A percentile compares a stretch with the other conserved stretches of the same genome.
Evolutionary conservation across 495 filamentous ascomycete species (phyloP).

Genomic region (Xylaria sp.): DNA sequence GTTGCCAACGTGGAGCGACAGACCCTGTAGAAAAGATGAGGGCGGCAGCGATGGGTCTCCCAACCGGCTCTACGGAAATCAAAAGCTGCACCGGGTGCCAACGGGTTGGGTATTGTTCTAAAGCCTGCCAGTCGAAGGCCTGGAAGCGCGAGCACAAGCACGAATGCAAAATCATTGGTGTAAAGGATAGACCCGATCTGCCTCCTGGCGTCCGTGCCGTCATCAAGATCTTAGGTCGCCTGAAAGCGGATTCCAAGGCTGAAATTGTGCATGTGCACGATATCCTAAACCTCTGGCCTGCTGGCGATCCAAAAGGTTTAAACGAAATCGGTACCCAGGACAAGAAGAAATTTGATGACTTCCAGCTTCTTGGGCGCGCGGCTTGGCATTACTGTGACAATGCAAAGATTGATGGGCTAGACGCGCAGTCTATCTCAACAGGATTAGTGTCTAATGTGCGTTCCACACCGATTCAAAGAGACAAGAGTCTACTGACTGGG

Average conservation of each 20-base stretch:
- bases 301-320: constrained; percentile 15
- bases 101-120: constrained; percentile 26
- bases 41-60: constrained; percentile 23
- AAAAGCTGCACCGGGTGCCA: constrained; percentile 24
- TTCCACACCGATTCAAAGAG: background rate
- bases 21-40: constrained; percentile 13
- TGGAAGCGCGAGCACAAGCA: constrained; percentile 29
- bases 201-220: constrained; percentile 19
- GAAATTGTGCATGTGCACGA: background rate
- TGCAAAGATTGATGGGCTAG: constrained; percentile 10
- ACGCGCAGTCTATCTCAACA: constrained; percentile 4
- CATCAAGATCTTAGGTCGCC: constrained; percentile 21
- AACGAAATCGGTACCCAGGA: constrained; percentile 8
- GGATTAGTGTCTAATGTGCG: constrained; percentile 22
- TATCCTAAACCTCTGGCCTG: constrained; percentile 15
- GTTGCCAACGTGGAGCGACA: constrained; percentile 20
- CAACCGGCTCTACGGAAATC: constrained; percentile 18
- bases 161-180: constrained; percentile 22
- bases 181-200: constrained; percentile 13
- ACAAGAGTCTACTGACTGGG: constrained; percentile 2
- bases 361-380: constrained; percentile 16
- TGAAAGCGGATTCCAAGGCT: constrained; percentile 12
- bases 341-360: constrained; percentile 16
- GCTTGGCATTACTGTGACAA: constrained; percentile 17
- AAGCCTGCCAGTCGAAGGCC: constrained; percentile 25